phyloP scores from a whole-genome alignment of 2,329 filamentous ascomycete genomes.

The Aspergillus japonicus region DNA sequence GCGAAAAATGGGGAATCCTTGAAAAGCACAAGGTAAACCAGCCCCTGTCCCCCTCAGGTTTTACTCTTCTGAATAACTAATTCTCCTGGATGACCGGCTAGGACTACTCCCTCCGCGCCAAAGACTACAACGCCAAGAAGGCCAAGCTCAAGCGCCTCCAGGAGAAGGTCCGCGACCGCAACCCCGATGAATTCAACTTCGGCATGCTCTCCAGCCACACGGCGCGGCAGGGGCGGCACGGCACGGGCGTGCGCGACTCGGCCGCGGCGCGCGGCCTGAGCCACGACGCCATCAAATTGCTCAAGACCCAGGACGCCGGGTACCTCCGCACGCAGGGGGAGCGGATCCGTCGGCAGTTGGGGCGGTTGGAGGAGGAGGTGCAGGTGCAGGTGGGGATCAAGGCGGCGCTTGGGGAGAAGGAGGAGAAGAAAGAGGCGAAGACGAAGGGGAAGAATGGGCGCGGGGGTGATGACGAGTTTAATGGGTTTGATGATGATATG shows the following conservation, averaged over 20 bases:
- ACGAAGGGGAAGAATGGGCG: conserved; percentile 21
- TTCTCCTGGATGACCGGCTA: conserved; percentile 22
- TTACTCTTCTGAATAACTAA: too few species aligned
- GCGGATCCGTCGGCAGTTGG: conserved; percentile 54
- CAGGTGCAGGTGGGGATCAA: conserved; percentile 42
- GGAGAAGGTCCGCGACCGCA: conserved; percentile 60
- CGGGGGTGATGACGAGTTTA: conserved; percentile 16
- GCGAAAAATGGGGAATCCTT: conserved; percentile 82
- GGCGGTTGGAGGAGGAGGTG: conserved; percentile 49
- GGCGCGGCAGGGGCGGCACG: conserved; percentile 44
- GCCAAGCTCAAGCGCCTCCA: conserved; percentile 58
- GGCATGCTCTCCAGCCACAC: conserved; percentile 59
- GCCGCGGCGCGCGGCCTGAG: conserved; percentile 46
- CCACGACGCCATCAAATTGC: conserved; percentile 59
- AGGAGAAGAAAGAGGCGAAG: conserved; percentile 20
- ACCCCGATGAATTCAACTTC: conserved; percentile 67
- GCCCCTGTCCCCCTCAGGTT: not conserved
- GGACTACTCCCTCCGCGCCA: conserved; percentile 65
- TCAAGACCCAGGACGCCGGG: conserved; percentile 65
- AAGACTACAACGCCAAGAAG: conserved; percentile 64
- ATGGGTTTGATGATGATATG: conserved; percentile 19
- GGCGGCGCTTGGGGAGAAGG: conserved; percentile 26
- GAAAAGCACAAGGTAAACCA: conserved; percentile 82
- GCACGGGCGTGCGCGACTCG: conserved; percentile 41
- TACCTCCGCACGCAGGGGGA: conserved; percentile 61